Conservation (phyloP, 2,329 filamentous ascomycete genomes). For the Penicillium sp. region DNA sequence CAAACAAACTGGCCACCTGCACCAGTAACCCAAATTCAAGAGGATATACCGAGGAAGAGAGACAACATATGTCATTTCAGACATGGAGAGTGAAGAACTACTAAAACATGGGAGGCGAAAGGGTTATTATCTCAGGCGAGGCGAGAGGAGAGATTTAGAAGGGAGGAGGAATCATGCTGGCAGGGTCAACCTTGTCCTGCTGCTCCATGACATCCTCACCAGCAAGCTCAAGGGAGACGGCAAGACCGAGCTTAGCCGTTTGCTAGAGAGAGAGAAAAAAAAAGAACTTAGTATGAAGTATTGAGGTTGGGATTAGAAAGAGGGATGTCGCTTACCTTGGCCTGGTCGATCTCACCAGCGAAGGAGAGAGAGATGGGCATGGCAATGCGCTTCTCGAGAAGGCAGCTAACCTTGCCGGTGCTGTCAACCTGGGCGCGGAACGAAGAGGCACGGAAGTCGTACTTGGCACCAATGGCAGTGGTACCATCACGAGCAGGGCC, state of each 20-base stretch:
- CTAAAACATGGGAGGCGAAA: slow-evolving; percentile 43
- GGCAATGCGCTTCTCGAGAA: slow-evolving; percentile 93
- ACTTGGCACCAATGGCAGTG: slow-evolving; percentile 91
- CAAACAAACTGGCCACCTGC: slow-evolving; percentile 36
- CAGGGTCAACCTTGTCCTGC: slow-evolving; percentile 58
- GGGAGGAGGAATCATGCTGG: slow-evolving; percentile 48
- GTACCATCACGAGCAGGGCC: slow-evolving; percentile 79
- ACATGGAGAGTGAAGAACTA: slow-evolving; percentile 42
- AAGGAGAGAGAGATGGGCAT: slow-evolving; percentile 92
- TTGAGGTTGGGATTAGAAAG: neutral
- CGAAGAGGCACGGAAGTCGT: slow-evolving; percentile 93
- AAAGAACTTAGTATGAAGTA: slow-evolving; percentile 1
- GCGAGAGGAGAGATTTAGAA: slow-evolving; percentile 40
- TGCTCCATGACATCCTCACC: slow-evolving; percentile 85
- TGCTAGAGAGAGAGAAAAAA: slow-evolving; percentile 56
- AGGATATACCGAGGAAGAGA: slow-evolving; percentile 31
- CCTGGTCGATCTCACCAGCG: slow-evolving; percentile 93
- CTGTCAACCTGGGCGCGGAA: slow-evolving; percentile 97
- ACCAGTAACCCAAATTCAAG: slow-evolving; percentile 34
- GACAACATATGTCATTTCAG: slow-evolving; percentile 34
- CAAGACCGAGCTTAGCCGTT: slow-evolving; percentile 90
- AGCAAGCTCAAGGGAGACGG: slow-evolving; percentile 84
- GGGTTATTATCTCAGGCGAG: slow-evolving; percentile 28
- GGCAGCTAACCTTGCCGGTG: slow-evolving; percentile 85
- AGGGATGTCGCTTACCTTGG: slow-evolving; percentile 65